Evolutionary conservation across 148 eudicot genomes (phyloP), one percentile per base, ranked within the genome.

Genomic region (Dianthus caryophyllus): DNA sequence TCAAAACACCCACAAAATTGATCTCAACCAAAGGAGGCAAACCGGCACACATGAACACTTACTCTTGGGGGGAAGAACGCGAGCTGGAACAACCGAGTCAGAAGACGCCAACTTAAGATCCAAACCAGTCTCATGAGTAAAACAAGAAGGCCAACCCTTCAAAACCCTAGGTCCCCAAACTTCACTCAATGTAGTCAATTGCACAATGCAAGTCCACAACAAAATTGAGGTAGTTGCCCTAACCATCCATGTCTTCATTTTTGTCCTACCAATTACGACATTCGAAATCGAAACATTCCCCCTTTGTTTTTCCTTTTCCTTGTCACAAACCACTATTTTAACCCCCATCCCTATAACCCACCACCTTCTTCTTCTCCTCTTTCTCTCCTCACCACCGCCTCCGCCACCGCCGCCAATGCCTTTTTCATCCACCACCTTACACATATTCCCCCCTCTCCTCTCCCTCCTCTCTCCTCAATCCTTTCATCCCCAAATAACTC

Each of bases 51-150:
- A 54, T 13, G 43, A 47, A 88, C n/a, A n/a, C 96, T 90, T 76
- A 94, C 98, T 86, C 78, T 94, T 94, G 9, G 91, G 96, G 0
- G 97, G 97, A 69, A 87, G 84, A 65, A 82, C 79, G 52, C 84
- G 75, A 3, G 79, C 69, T 1, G 80, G 92, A 46, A 72, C 75
- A 33, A n/a, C n/a, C 0, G 84, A 84, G 55, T 66, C 72, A 9
- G 66, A 21, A 1, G 75, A 64, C 0, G 77, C 46, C 30, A 84
- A 66, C 75, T 77, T 81, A 52, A 80, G 73, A 73, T 84, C 86
- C 79, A 84, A 60, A 21, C 78, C 59, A 20, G 84, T 27, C 30
- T 85, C 86, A 10, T 80, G 88, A 18, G 78, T 77, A 48, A 82
- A 82, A 77, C 84, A 84, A 73, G 88, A 81, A 25, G 91, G 96